Conservation (phyloP, 805 yeast genomes). For the Blastobotrys muscicola region DNA sequence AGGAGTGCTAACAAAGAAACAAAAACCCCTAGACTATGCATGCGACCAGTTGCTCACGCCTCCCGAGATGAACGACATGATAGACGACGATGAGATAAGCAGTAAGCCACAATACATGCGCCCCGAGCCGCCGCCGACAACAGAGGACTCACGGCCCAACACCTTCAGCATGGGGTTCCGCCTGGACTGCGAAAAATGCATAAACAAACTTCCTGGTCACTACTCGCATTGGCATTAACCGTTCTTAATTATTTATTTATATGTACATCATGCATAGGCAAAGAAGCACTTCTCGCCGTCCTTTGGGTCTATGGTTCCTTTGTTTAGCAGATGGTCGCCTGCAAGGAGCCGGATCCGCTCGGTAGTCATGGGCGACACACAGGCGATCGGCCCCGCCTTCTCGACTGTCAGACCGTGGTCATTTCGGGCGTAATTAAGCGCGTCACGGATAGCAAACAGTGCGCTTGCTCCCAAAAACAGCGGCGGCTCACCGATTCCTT, state of each 20-base stretch:
- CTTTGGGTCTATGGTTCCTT: slow-evolving; percentile 28
- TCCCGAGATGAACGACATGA: no score
- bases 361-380: slow-evolving; percentile 35
- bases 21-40: no score
- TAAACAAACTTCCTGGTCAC: not conserved
- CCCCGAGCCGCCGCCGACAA: no score
- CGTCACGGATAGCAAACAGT: slow-evolving; percentile 38
- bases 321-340: slow-evolving; percentile 30
- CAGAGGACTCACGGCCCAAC: no score
- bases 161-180: no score
- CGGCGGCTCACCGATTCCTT: slow-evolving; percentile 47
- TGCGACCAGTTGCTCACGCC: no score
- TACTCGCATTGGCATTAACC: not conserved
- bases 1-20: no score
- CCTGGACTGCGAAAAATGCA: no score
- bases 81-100: no score
- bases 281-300: slow-evolving; percentile 29
- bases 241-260: not conserved
- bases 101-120: no score
- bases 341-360: slow-evolving; percentile 34
- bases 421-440: slow-evolving; percentile 30
- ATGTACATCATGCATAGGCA: slow-evolving; percentile 24
- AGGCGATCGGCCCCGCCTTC: slow-evolving; percentile 5
- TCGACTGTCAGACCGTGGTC: slow-evolving; percentile 24
- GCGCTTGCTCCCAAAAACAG: slow-evolving; percentile 36